Conservation (phyloP, 495 filamentous ascomycete genomes). For the Daldinia vernicosa region DNA sequence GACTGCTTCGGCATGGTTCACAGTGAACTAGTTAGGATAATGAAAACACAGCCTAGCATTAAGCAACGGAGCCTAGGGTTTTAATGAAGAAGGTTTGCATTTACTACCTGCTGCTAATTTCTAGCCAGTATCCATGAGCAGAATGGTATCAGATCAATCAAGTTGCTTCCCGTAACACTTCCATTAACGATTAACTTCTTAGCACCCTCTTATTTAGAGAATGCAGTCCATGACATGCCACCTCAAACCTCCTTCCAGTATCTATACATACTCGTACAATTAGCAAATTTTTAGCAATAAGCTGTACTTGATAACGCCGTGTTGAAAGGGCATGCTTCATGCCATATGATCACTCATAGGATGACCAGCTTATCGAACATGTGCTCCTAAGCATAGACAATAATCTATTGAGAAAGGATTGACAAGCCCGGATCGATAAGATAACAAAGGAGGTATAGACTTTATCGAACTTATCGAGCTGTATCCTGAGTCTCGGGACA, state of each 20-base stretch:
- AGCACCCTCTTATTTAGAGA: background rate
- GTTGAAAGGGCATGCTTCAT: background rate
- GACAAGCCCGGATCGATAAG: background rate
- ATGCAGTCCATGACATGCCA: background rate
- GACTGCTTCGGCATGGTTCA: conserved; percentile 41
- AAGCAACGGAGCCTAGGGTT: conserved; percentile 12
- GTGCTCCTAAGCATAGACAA: background rate
- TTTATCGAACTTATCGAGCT: conserved; percentile 20
- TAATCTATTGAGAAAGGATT: background rate
- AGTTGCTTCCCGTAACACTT: background rate
- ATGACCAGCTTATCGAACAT: background rate
- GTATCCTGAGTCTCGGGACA: conserved; percentile 51
- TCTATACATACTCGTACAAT: background rate
- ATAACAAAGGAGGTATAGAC: background rate
- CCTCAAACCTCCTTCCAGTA: background rate
- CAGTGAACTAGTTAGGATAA: conserved; percentile 35
- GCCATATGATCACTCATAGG: background rate
- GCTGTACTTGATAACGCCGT: background rate
- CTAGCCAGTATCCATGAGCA: background rate
- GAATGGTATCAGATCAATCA: conserved; percentile 14
- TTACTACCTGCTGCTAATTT: conserved; percentile 8
- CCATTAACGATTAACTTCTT: background rate
- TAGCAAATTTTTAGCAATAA: background rate
- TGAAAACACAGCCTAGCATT: conserved; percentile 22
- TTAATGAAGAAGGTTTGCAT: conserved; percentile 1